These are phyloP conservation scores for Annulohypoxylon nitens DNA, from an alignment of 495 filamentous ascomycete genomes.

Conservation along the genomic window DNA sequence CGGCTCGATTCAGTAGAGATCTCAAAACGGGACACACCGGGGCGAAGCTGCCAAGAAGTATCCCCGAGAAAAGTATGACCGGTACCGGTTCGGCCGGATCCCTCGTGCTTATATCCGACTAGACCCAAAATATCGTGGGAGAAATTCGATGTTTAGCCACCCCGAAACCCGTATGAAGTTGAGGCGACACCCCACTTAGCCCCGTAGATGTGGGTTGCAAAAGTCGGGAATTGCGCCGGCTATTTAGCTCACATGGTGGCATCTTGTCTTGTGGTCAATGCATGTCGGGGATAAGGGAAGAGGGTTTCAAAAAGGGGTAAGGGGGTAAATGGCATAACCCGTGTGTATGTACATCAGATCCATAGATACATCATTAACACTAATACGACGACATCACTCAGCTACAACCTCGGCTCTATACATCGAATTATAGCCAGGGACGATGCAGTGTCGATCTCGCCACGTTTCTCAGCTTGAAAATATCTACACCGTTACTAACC, in stretches of 20 bases:
- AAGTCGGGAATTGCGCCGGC: slow-evolving; percentile 4
- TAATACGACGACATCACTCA: background rate
- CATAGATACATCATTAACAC: background rate
- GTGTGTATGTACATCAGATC: background rate
- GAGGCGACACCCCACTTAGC: background rate
- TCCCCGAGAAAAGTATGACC: background rate
- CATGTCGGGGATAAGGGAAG: slow-evolving; percentile 5
- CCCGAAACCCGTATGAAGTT: background rate
- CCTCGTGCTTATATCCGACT: background rate
- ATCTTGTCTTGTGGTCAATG: background rate
- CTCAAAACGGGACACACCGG: background rate
- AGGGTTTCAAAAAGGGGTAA: background rate
- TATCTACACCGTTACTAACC: background rate
- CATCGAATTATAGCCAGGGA: background rate
- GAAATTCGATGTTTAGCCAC: background rate
- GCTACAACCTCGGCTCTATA: background rate
- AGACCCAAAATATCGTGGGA: background rate
- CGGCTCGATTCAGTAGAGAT: background rate
- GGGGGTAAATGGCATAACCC: background rate
- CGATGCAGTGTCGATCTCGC: slow-evolving; percentile 1
- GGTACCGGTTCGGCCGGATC: slow-evolving; percentile 10
- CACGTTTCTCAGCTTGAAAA: background rate
- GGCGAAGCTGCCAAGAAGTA: background rate
- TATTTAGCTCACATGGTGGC: background rate
- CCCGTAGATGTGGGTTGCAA: background rate